Conservation (phyloP, 345 rosid genomes). For the Populus simonii region DNA sequence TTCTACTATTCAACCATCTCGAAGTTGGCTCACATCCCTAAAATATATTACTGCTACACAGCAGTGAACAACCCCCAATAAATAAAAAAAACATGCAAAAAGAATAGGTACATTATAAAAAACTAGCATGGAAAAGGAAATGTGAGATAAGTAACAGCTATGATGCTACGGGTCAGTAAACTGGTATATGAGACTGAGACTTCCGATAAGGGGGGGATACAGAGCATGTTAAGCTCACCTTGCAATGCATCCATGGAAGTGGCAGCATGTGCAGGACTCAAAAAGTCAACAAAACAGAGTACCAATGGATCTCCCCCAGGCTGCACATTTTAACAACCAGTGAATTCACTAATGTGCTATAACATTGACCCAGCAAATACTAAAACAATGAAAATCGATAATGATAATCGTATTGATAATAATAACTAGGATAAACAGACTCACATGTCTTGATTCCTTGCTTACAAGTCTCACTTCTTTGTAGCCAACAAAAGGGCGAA, state of each 20-base stretch:
- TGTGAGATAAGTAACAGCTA: not conserved
- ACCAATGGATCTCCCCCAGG: slow-evolving; percentile 53
- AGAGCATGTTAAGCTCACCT: slow-evolving; percentile 39
- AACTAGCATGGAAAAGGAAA: not conserved
- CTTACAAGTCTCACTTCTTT: slow-evolving; percentile 67
- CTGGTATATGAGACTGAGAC: not conserved
- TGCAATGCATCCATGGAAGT: slow-evolving; percentile 68
- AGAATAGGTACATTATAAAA: not conserved
- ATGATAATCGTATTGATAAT: not conserved
- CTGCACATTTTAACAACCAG: slow-evolving; percentile 34
- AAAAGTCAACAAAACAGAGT: slow-evolving; percentile 71
- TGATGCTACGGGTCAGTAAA: not conserved
- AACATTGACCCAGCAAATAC: slow-evolving; percentile 1
- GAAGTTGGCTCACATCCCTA: not conserved
- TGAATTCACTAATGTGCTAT: slow-evolving; percentile 7
- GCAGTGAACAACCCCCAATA: not conserved
- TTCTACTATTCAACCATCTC: not conserved
- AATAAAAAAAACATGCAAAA: not conserved
- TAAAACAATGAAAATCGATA: not conserved
- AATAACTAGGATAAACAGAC: slow-evolving; percentile 10
- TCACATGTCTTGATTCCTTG: slow-evolving; percentile 61
- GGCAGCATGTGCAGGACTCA: slow-evolving; percentile 65
- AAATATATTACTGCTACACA: not conserved
- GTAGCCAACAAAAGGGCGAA: slow-evolving; percentile 75
- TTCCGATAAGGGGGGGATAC: not conserved